These are phyloP conservation scores for Falciphora oryzae DNA, from an alignment of 2,329 filamentous ascomycete species.

Conservation along the genomic window DNA sequence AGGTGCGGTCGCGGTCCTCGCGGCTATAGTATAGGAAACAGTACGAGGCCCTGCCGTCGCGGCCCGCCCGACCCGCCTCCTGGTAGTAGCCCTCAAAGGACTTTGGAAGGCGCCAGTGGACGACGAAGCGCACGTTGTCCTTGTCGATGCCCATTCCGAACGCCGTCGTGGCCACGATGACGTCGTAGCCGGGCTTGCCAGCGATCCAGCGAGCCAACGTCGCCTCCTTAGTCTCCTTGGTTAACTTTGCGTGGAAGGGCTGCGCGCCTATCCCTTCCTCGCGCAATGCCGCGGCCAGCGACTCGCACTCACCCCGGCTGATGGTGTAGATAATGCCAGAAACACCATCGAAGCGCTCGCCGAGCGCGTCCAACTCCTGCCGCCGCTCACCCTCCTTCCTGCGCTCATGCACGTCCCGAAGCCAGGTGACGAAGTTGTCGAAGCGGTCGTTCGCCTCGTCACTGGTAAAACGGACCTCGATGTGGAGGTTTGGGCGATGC, in stretches of 20 bases:
- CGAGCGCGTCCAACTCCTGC: conserved; percentile 48
- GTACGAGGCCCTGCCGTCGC: conserved; percentile 79
- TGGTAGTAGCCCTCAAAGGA: conserved; percentile 96
- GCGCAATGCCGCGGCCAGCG: conserved; percentile 59
- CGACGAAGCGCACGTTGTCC: conserved; percentile 86
- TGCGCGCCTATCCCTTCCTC: conserved; percentile 66
- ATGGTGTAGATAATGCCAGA: conserved; percentile 77
- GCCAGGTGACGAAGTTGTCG: conserved; percentile 69
- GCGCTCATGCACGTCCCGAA: conserved; percentile 65
- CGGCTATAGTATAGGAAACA: conserved; percentile 90
- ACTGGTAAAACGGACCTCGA: conserved; percentile 78
- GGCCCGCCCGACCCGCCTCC: conserved; percentile 84
- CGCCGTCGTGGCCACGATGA: conserved; percentile 91
- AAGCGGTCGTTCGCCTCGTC: conserved; percentile 70
- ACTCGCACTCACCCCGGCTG: conserved; percentile 69
- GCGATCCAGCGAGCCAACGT: conserved; percentile 67
- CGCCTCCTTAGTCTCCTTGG: conserved; percentile 63
- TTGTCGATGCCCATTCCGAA: conserved; percentile 99
- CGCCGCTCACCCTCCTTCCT: conserved; percentile 55
- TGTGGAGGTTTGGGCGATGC: conserved; percentile 78
- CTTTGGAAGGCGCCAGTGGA: conserved; percentile 91
- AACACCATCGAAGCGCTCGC: conserved; percentile 57
- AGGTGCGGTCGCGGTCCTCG: conserved; percentile 75
- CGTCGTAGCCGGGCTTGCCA: conserved; percentile 71
- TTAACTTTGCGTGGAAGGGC: conserved; percentile 66